Base-by-base conservation (phyloP, 352 stramenopile species). In the Phytophthora nicotianae region DNA sequence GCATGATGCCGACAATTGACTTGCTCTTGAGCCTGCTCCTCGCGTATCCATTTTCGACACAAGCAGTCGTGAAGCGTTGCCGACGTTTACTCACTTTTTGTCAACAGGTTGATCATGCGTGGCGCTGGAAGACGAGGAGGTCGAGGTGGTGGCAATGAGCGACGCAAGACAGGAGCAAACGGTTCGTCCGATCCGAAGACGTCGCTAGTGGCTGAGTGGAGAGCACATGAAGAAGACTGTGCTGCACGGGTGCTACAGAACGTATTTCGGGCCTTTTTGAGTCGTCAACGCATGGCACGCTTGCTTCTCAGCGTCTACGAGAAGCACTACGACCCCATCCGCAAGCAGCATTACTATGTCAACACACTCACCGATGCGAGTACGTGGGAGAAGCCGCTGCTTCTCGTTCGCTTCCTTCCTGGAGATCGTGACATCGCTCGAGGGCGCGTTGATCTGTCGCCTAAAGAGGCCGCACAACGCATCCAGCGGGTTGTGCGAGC, bases 311-410 rank as follows among this genome's bases (percentile, higher is more conserved):
- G 70, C 17, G 51, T 87, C 21, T 91, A 89, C 61, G 65, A 85
- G 43, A 77, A 79, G 33, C 77, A 82, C 52, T 86, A 89, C 50
- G 79, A 91, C 51, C 74, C 79, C 20, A 74, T 89, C 21, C 70
- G 66, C 32, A 84, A 81, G 69, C 64, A 77, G 37, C 75, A 87
- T 57, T 89, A 68, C 58, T 91, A 88, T 57, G 59, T 91, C 52
- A 91, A 91, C 55, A 83, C 77, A 16, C 54, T 56, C 13, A 91
- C 81, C n/a, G 80, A 86, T 51, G 79, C 78, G 57, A 87, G 69
- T 26, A 77, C 75, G 27, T 91, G 79, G 79, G 74, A 88, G 5
- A 74, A 78, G 26, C 81, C 81, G 2, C 62, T 59, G 4, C 60
- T 83, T 42, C 65, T 91, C 3, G 40, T 58, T 16, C 61, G 75